Percentiles rank a stretch among this genome's conserved stretches.
Evolutionary conservation across 2,329 filamentous ascomycete species (phyloP).

Genomic region (Hirsutella thompsonii): DNA sequence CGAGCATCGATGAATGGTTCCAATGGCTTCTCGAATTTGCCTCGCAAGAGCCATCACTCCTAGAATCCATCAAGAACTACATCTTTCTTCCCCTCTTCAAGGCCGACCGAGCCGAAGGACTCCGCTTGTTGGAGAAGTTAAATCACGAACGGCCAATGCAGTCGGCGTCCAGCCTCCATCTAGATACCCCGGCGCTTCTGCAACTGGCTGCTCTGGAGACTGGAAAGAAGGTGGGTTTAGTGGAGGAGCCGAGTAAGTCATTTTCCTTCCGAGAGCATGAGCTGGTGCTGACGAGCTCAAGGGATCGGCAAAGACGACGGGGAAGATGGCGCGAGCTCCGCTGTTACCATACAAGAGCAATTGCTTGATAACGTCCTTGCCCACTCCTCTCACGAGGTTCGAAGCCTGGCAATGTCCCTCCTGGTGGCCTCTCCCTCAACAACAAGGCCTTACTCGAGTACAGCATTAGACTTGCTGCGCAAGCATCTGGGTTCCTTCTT

Average conservation of each 20-base stretch:
- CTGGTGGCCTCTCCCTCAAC: conserved; percentile 64
- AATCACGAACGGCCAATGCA: conserved; percentile 35
- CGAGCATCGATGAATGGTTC: conserved; percentile 35
- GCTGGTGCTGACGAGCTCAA: conserved; percentile 3
- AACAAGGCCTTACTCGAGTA: conserved; percentile 55
- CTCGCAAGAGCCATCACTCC: conserved; percentile 31
- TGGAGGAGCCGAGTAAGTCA: conserved; percentile 51
- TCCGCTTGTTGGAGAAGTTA: conserved; percentile 45
- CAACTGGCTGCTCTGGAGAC: conserved; percentile 56
- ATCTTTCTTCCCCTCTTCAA: conserved; percentile 51
- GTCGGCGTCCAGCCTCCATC: conserved; percentile 28
- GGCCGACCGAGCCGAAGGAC: conserved; percentile 36
- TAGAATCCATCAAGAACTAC: conserved; percentile 53
- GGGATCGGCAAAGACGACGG: conserved; percentile 13
- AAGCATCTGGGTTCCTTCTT: conserved; percentile 59
- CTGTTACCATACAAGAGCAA: conserved; percentile 24
- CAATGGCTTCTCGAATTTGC: conserved; percentile 41
- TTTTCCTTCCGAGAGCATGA: too few relatives aligned
- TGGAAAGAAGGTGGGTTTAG: conserved; percentile 56
- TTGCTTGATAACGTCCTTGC: conserved; percentile 39
- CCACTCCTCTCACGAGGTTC: conserved; percentile 49
- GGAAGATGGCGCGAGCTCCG: conserved; percentile 7
- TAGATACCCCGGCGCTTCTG: conserved; percentile 42
- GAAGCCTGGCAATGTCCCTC: conserved; percentile 70
- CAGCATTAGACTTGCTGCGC: conserved; percentile 49